A percentile compares a stretch with the other conserved stretches of the same genome.
Conservation (phyloP, 768 basidiomycete genomes). For the Suillus sp. region DNA sequence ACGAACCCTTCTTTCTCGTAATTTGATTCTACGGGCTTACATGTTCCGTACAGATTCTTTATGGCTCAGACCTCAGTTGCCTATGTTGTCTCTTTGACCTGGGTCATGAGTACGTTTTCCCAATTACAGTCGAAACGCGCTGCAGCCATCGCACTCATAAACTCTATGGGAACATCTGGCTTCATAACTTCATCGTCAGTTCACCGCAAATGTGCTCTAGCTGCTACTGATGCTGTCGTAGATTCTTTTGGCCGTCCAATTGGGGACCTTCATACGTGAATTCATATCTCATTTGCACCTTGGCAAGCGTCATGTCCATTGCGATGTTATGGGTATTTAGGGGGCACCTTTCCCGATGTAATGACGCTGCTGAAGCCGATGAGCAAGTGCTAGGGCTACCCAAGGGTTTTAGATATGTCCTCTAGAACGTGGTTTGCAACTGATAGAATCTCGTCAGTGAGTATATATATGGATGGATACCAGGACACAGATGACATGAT, state of each 20-base stretch:
- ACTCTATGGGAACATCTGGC: slow-evolving; percentile 76
- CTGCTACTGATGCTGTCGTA: slow-evolving; percentile 19
- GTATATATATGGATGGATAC: too few relatives aligned
- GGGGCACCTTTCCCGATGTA: slow-evolving; percentile 42
- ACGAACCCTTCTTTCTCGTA: slow-evolving; percentile 22
- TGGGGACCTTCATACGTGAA: slow-evolving; percentile 73
- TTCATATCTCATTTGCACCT: slow-evolving; percentile 73
- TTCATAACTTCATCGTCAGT: slow-evolving; percentile 80
- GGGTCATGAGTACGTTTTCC: slow-evolving; percentile 61
- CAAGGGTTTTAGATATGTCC: slow-evolving; percentile 47
- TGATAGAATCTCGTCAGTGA: too few relatives aligned
- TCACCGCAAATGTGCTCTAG: slow-evolving; percentile 1
- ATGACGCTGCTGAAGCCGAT: slow-evolving; percentile 38
- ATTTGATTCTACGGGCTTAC: slow-evolving; percentile 1
- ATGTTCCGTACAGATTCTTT: slow-evolving; percentile 53
- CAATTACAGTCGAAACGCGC: slow-evolving; percentile 81
- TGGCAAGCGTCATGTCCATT: slow-evolving; percentile 51
- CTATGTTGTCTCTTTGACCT: slow-evolving; percentile 61
- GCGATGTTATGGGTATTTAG: slow-evolving; percentile 51
- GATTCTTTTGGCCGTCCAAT: slow-evolving; percentile 62
- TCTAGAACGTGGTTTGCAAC: slow-evolving; percentile 28
- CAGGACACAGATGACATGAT: too few relatives aligned
- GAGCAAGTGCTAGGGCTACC: slow-evolving; percentile 38
- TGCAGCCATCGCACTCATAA: slow-evolving; percentile 77
- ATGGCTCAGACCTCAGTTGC: slow-evolving; percentile 73